Evolutionary conservation across 1,284 basidiomycete species (phyloP).

Genomic region (Tilletia indica): DNA sequence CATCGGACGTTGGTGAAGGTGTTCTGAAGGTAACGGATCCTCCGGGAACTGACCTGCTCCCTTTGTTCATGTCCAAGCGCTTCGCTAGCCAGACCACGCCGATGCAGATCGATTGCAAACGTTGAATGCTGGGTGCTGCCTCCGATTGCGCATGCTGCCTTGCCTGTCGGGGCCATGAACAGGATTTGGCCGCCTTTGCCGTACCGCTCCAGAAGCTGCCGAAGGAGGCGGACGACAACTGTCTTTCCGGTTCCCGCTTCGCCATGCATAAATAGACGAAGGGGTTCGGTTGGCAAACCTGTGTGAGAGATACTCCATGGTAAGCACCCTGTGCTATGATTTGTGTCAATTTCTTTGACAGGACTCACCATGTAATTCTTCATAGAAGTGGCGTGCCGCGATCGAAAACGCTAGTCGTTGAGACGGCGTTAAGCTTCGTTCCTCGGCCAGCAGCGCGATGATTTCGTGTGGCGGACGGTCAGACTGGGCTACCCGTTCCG

Average conservation of each 20-base stretch:
- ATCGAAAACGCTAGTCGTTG: neutral
- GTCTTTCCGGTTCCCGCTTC: neutral
- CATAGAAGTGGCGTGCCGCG: neutral
- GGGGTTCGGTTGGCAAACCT: neutral
- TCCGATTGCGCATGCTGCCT: too few relatives aligned
- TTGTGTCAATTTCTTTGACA: too few relatives aligned
- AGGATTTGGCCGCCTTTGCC: neutral
- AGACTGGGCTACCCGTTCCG: too few relatives aligned
- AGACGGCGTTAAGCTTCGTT: neutral
- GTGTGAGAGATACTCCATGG: neutral
- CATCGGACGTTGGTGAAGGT: too few relatives aligned
- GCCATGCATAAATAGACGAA: neutral
- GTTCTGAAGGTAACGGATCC: too few relatives aligned
- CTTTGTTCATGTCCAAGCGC: too few relatives aligned
- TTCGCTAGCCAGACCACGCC: too few relatives aligned
- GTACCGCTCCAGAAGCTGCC: neutral
- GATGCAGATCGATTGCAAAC: too few relatives aligned
- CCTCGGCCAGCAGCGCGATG: neutral
- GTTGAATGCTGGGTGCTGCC: too few relatives aligned
- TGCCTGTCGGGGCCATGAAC: neutral
- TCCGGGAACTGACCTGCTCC: too few relatives aligned
- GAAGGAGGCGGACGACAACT: neutral
- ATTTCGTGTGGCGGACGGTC: neutral
- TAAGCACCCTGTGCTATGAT: too few relatives aligned
- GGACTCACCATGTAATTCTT: neutral